phyloP scores from a whole-genome alignment of 106 monocot genomes.

The Ottelia alismoides region DNA sequence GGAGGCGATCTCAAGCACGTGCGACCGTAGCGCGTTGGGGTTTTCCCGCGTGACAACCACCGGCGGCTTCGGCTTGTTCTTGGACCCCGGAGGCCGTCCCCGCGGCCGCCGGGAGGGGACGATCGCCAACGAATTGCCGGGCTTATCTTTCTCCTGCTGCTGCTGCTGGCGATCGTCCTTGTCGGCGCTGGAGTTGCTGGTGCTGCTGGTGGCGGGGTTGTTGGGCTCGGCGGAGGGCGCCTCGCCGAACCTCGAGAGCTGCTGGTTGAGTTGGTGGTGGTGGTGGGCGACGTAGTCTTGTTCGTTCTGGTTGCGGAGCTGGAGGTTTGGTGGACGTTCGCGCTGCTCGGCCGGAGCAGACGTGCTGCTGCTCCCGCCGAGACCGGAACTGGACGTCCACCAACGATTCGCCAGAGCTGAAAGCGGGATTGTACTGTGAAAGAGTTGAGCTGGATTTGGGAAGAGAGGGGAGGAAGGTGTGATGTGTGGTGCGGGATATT shows the following conservation, averaged over 20 bases:
- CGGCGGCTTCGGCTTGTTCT: slow-evolving; percentile 18
- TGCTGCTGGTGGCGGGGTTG: slow-evolving; percentile 7
- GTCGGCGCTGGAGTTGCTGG: neutral
- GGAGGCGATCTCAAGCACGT: slow-evolving; percentile 12
- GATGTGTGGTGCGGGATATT: no score
- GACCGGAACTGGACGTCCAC: slow-evolving; percentile 30
- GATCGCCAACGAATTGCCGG: neutral
- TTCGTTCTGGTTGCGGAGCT: slow-evolving; percentile 7
- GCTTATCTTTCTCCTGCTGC: no score
- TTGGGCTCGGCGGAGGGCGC: neutral
- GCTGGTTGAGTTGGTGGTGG: no score
- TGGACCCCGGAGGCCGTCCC: slow-evolving; percentile 11
- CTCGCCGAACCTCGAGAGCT: neutral
- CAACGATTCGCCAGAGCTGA: slow-evolving; percentile 59
- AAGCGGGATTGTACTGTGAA: no score
- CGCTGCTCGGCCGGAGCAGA: slow-evolving; percentile 1
- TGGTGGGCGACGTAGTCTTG: slow-evolving; percentile 2
- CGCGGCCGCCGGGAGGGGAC: slow-evolving; percentile 1
- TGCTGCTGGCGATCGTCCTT: no score
- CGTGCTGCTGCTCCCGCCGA: slow-evolving; percentile 17
- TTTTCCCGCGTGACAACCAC: slow-evolving; percentile 9
- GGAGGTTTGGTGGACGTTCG: slow-evolving; percentile 1
- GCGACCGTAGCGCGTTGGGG: slow-evolving; percentile 13
- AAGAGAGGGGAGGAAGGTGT: no score
- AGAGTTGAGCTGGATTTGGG: no score